These are phyloP conservation scores for Remersonia thermophila DNA, from an alignment of 2,329 filamentous ascomycete species.

Conservation along the genomic window DNA sequence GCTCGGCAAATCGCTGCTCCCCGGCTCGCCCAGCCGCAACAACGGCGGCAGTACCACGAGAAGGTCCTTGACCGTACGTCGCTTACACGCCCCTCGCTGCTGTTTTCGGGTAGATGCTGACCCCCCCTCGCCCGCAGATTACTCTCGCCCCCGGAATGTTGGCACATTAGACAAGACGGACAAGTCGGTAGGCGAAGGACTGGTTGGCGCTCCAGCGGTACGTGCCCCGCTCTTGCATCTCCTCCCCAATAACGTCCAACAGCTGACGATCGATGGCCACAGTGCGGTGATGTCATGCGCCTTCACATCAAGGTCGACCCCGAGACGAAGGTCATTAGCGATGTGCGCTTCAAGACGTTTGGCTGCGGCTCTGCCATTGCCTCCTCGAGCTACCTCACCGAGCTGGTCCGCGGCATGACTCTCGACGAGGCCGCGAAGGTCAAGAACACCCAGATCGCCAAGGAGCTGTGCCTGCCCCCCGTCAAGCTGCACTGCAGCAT, in stretches of 20 bases:
- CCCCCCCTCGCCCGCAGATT: conserved; percentile 24
- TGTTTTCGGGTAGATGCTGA: conserved; percentile 10
- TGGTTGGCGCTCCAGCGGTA: conserved; percentile 82
- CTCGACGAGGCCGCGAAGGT: conserved; percentile 86
- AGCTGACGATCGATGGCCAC: background rate
- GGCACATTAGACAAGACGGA: conserved; percentile 59
- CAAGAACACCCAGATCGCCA: conserved; percentile 95
- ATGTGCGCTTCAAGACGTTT: conserved; percentile 98
- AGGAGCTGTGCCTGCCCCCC: conserved; percentile 75
- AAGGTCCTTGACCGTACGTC: conserved; percentile 57
- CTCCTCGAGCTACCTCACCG: conserved; percentile 85
- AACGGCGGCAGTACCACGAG: conserved; percentile 39
- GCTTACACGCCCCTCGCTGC: conserved; percentile 16
- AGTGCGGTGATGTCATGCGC: conserved; percentile 75
- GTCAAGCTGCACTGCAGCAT: conserved; percentile 82
- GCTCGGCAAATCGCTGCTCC: conserved; percentile 29
- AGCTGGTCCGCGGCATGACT: conserved; percentile 90
- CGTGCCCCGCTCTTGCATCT: conserved; percentile 24
- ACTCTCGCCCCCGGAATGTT: conserved; percentile 42
- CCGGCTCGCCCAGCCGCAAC: conserved; percentile 27
- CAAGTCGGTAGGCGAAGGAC: conserved; percentile 73
- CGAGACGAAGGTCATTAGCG: conserved; percentile 73
- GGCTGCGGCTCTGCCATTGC: conserved; percentile 91
- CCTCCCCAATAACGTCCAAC: background rate
- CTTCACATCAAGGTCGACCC: conserved; percentile 88